A percentile compares a stretch with the other conserved stretches of the same genome.
Conservation (phyloP, 1,284 basidiomycete genomes). For the Sanghuangporus weigelae region DNA sequence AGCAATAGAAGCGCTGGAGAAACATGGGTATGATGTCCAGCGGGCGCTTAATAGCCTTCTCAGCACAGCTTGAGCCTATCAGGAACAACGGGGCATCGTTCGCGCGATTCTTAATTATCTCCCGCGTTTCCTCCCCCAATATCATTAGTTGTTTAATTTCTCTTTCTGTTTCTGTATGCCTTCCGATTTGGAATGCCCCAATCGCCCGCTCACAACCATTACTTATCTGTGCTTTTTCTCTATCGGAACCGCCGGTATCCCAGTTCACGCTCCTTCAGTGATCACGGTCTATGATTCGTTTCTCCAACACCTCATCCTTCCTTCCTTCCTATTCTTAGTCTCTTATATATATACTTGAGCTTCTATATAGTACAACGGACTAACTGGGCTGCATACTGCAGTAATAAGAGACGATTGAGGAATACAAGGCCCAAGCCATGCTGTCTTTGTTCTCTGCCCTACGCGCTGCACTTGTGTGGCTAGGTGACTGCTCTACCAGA, state of each 20-base stretch:
- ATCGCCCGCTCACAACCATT: neutral
- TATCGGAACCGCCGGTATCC: neutral
- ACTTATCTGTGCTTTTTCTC: neutral
- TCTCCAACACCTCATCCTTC: neutral
- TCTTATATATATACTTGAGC: constrained; percentile 4
- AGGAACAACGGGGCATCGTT: neutral
- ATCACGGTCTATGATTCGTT: neutral
- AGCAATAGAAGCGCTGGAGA: constrained; percentile 72
- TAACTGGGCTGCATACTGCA: neutral
- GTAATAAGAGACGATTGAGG: neutral
- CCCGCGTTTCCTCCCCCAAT: neutral
- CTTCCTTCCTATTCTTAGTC: constrained; percentile 2
- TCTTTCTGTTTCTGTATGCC: constrained; percentile 1
- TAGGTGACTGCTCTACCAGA: neutral
- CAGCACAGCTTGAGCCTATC: constrained; percentile 23
- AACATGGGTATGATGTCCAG: constrained; percentile 67
- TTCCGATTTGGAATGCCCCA: neutral
- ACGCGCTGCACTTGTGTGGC: neutral
- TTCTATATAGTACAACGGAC: constrained; percentile 10
- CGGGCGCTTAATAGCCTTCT: constrained; percentile 69
- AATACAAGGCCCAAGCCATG: constrained; percentile 4
- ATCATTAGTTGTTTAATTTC: neutral
- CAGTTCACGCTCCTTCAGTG: constrained; percentile 4
- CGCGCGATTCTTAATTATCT: neutral
- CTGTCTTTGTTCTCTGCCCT: neutral